Conservation (phyloP, 345 rosid species). For the Linum usitatissimum region DNA sequence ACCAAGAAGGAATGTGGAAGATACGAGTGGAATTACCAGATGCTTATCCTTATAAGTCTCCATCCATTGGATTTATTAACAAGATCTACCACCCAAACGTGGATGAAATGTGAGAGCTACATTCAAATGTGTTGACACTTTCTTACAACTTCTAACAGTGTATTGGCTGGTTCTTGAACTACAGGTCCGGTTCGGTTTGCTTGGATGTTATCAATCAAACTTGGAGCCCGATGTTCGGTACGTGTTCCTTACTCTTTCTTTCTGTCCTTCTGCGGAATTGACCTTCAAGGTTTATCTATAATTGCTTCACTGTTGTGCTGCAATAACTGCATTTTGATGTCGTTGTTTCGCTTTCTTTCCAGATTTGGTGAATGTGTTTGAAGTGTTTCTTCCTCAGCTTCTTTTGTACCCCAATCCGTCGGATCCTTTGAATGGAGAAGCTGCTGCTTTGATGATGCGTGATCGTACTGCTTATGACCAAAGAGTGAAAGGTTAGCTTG, state of each 20-base stretch:
- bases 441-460: slow-evolving; percentile 94
- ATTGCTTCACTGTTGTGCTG: slow-evolving; percentile 8
- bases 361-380: slow-evolving; percentile 95
- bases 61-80: slow-evolving; percentile 86
- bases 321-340: background rate
- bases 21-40: slow-evolving; percentile 94
- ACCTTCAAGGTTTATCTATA: background rate
- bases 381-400: slow-evolving; percentile 95
- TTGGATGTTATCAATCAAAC: slow-evolving; percentile 95
- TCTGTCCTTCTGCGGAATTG: background rate
- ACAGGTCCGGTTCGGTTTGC: slow-evolving; percentile 96
- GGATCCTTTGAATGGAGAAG: slow-evolving; percentile 94
- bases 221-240: slow-evolving; percentile 99
- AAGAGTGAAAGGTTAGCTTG: slow-evolving; percentile 64
- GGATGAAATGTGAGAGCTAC: slow-evolving; percentile 88
- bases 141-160: slow-evolving; percentile 5
- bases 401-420: slow-evolving; percentile 95
- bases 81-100: slow-evolving; percentile 98
- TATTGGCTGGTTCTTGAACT: slow-evolving; percentile 16
- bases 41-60: slow-evolving; percentile 99
- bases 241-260: slow-evolving; percentile 8
- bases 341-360: slow-evolving; percentile 14
- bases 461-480: slow-evolving; percentile 73
- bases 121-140: slow-evolving; percentile 1
- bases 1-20: slow-evolving; percentile 92